A percentile compares a stretch with the other conserved stretches of the same genome.
These are phyloP conservation scores for Cordia subcordata DNA, from an alignment of 257 asterid genomes.

Conservation along the genomic window DNA sequence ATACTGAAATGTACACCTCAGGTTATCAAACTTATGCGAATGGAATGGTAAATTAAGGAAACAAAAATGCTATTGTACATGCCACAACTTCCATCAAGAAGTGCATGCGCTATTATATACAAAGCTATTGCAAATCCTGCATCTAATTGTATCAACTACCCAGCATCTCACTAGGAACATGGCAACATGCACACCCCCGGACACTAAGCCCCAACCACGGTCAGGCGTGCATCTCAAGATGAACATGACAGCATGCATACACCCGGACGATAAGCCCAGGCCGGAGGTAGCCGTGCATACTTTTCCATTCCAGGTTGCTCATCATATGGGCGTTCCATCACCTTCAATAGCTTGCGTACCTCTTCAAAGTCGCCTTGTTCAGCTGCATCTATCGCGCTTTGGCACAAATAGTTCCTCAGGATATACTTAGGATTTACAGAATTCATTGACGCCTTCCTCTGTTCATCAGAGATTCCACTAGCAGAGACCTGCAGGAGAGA, in stretches of 20 bases:
- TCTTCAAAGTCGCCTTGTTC: conserved; percentile 85
- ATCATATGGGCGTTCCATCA: conserved; percentile 70
- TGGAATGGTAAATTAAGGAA: not conserved
- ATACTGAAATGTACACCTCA: not conserved
- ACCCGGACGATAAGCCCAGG: conserved; percentile 99
- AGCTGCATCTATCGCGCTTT: conserved; percentile 93
- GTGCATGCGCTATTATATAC: conserved; percentile 23
- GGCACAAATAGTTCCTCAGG: conserved; percentile 87
- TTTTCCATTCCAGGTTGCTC: conserved; percentile 98
- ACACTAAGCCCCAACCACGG: conserved; percentile 70
- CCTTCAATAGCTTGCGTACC: conserved; percentile 62
- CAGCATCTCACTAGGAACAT: conserved; percentile 74
- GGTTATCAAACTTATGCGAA: not conserved
- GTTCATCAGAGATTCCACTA: conserved; percentile 52
- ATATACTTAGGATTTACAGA: conserved; percentile 81
- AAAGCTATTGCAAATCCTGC: conserved; percentile 10
- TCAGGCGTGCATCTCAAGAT: conserved; percentile 46
- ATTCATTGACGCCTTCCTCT: conserved; percentile 80
- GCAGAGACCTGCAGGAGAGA: conserved; percentile 47
- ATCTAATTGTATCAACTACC: not conserved
- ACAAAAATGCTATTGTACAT: not conserved
- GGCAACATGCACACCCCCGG: conserved; percentile 99
- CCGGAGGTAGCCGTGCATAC: conserved; percentile 91
- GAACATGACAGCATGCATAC: conserved; percentile 99
- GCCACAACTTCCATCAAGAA: not conserved